Percentiles rank a stretch among this genome's conserved stretches.
Conservation (phyloP, 2,329 filamentous ascomycete genomes). For the Coniochaeta sp. region DNA sequence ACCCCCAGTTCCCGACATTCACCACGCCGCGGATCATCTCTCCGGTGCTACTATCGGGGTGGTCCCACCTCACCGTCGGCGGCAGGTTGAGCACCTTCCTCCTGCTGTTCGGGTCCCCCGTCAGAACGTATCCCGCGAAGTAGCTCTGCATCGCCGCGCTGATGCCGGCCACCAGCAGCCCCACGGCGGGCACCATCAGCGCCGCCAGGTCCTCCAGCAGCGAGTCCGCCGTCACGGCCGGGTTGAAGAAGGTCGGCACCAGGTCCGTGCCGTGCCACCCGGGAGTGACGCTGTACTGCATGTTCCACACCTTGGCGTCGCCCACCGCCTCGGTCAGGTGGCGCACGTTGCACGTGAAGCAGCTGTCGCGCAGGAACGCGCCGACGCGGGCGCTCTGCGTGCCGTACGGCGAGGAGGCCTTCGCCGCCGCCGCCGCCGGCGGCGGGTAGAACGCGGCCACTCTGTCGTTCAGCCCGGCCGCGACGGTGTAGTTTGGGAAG, state of each 20-base stretch:
- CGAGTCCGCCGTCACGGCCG: constrained; percentile 17
- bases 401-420: constrained; percentile 16
- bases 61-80: constrained; percentile 25
- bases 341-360: constrained; percentile 29
- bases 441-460: constrained; percentile 22
- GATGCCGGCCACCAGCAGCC: constrained; percentile 23
- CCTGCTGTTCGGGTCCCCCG: constrained; percentile 30
- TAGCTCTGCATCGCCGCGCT: constrained; percentile 31
- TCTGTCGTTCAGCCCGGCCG: constrained; percentile 16
- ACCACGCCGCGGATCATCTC: constrained; percentile 21
- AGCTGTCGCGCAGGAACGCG: constrained; percentile 23
- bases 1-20: constrained; percentile 24
- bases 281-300: constrained; percentile 32
- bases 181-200: constrained; percentile 21
- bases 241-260: constrained; percentile 31
- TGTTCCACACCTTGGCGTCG: constrained; percentile 25
- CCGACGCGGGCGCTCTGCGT: constrained; percentile 20
- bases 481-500: constrained; percentile 24
- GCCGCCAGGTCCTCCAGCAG: constrained; percentile 16
- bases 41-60: constrained; percentile 16
- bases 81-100: constrained; percentile 22
- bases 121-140: constrained; percentile 28
- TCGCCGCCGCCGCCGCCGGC: constrained; percentile 4
- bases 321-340: constrained; percentile 28
- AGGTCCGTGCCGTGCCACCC: constrained; percentile 32